Conservation (phyloP, 2,329 filamentous ascomycete species). For the Mycocentrospora acerina region DNA sequence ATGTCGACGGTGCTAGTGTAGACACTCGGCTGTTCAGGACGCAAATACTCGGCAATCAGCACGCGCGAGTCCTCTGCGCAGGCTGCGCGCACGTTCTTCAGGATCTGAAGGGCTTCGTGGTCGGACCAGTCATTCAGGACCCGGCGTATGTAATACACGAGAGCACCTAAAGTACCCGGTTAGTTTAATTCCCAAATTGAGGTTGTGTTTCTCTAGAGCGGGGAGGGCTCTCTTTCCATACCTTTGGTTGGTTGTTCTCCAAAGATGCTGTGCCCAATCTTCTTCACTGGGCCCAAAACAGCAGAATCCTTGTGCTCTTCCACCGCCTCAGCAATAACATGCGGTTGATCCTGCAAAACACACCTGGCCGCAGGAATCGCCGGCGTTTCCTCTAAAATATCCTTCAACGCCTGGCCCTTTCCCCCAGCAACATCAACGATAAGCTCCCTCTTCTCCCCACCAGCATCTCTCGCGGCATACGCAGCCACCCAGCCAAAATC, state of each 20-base stretch:
- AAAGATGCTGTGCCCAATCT: conserved; percentile 6
- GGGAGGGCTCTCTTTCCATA: conserved; percentile 1
- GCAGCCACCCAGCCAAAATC: conserved; percentile 10
- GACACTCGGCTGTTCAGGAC: conserved; percentile 4
- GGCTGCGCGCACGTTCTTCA: conserved; percentile 5
- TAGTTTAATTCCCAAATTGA: too few species aligned
- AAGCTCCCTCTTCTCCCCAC: conserved; percentile 4
- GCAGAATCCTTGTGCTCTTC: too few species aligned
- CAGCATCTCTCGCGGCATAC: conserved; percentile 1
- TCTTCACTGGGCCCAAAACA: conserved; percentile 8
- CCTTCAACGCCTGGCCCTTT: conserved; percentile 7
- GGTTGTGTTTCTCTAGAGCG: too few species aligned
- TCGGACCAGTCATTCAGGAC: conserved; percentile 10
- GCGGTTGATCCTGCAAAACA: conserved; percentile 7
- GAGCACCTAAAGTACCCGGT: conserved; percentile 6
- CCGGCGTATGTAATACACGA: conserved; percentile 8
- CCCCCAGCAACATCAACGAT: conserved; percentile 8
- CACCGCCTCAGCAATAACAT: conserved; percentile 3
- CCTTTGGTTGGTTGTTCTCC: conserved; percentile 6
- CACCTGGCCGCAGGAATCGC: conserved; percentile 6
- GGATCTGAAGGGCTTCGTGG: conserved; percentile 5
- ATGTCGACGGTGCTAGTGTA: conserved; percentile 6
- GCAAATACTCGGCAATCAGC: conserved; percentile 7
- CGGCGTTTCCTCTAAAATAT: conserved; percentile 5
- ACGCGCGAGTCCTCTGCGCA: conserved; percentile 7